Evolutionary conservation across 768 basidiomycete species (phyloP), one percentile per base, ranked within the genome.

Genomic region (Hydnomerulius pinastri): DNA sequence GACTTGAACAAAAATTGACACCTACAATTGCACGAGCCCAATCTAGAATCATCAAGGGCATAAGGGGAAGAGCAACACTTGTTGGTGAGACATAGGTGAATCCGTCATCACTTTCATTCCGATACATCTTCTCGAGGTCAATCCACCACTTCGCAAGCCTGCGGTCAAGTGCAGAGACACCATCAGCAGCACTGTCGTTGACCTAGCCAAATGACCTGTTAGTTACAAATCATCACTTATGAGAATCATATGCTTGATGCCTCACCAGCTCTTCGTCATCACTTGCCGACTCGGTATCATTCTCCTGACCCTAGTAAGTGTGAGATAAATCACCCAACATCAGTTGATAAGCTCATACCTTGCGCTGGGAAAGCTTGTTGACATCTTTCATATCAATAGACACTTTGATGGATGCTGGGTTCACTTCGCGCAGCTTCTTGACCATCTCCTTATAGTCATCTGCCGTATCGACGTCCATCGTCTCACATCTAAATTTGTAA

Each of bases 401-500:
- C 6, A 56, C 18, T 15, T 61, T 59, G 2, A 24, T 50, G 1
- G 2, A 23, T 7, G 12, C 12, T 11, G 13, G 18, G 24, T 30
- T 47, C 8, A 2, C 12, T 11, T 43, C 32, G 4, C 5, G 13
- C 15, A 56, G 51, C 20, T 56, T 61, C 8, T 48, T 56, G 6
- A 56, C 48, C 55, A 61, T 59, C 7, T 59, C 55, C 13, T 48
- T 15, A 24, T 55, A 61, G 23, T 59, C 41, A 1, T n/a, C 15
- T 6, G 11, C n/a, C 9, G 27, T 28, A 17, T 48, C 47, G 18
- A 48, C 10, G 15, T 48, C 37, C 1, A 27, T 40, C 12, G 20
- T 25, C n/a, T 48, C 25, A n/a, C 17, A 15, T 12, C 33, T 35
- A 35, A 15, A 15, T 12, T 35, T 35, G 33, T 35, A 35, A 35